Conservation (phyloP, 1,284 basidiomycete species). For the Microbotryomycetes sp. region DNA sequence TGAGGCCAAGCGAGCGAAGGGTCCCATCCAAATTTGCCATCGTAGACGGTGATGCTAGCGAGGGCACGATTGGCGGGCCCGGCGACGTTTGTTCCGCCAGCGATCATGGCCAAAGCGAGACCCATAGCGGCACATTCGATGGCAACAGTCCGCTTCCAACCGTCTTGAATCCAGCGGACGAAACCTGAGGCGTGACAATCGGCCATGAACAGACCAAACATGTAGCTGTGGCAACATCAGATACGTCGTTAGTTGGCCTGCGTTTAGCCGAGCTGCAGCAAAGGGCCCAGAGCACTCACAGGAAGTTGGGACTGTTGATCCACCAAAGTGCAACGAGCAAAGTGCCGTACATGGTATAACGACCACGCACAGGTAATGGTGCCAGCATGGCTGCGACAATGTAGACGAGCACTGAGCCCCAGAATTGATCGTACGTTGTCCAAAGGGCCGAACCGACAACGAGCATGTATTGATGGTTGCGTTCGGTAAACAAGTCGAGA, state of each 20-base stretch:
- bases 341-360: conserved; percentile 40
- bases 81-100: conserved; percentile 41
- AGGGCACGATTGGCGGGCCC: conserved; percentile 39
- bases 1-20: conserved; percentile 40
- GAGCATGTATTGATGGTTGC: conserved; percentile 44
- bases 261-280: background rate
- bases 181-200: conserved; percentile 44
- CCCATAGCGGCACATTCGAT: conserved; percentile 41
- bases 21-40: conserved; percentile 42
- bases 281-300: conserved; percentile 16
- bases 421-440: conserved; percentile 46
- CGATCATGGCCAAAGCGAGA: conserved; percentile 39
- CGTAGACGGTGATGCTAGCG: conserved; percentile 39
- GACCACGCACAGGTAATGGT: conserved; percentile 39
- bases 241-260: conserved; percentile 11
- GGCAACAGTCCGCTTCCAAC: conserved; percentile 42
- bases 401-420: conserved; percentile 45
- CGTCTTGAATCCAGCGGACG: conserved; percentile 43
- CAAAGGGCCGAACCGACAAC: conserved; percentile 43
- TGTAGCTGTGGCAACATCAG: conserved; percentile 36
- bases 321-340: conserved; percentile 40
- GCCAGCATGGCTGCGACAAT: conserved; percentile 44
- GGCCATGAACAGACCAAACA: conserved; percentile 42
- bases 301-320: conserved; percentile 41
- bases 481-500: conserved; percentile 43